These are phyloP conservation scores for Neonectria hederae DNA, from an alignment of 2,329 filamentous ascomycete species.

Conservation along the genomic window DNA sequence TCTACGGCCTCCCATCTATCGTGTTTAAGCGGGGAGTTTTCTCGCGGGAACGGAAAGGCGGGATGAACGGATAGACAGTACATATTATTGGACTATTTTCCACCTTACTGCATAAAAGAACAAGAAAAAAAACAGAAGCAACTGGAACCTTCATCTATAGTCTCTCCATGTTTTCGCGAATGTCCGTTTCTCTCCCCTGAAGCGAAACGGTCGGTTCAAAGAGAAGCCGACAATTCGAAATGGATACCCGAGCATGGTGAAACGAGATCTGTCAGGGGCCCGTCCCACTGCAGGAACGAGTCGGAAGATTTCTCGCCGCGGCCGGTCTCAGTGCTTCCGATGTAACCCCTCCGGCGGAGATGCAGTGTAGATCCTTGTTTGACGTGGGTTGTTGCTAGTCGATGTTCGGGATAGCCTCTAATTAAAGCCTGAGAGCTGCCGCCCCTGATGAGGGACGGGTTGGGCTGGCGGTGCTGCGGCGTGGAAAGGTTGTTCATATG, in stretches of 20 bases:
- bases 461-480: background rate
- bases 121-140: background rate
- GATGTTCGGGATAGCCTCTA: background rate
- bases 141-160: background rate
- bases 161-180: background rate
- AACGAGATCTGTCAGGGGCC: slow-evolving; percentile 20
- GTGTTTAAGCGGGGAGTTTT: slow-evolving; percentile 10
- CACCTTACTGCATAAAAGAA: background rate
- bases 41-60: slow-evolving; percentile 17
- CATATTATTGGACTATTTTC: slow-evolving; percentile 19
- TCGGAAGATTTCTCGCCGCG: slow-evolving; percentile 11
- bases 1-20: slow-evolving; percentile 12
- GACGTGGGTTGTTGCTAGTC: background rate
- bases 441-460: background rate
- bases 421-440: background rate
- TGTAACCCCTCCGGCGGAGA: slow-evolving; percentile 11
- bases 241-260: slow-evolving; percentile 13
- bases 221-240: background rate
- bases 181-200: background rate
- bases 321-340: slow-evolving; percentile 1
- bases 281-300: background rate
- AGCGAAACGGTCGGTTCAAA: background rate
- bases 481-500: background rate
- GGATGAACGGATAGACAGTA: slow-evolving; percentile 24
- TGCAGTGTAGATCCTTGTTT: background rate